Evolutionary conservation across 805 yeast genomes (phyloP).

Genomic region (Suhomyces pyralidae): DNA sequence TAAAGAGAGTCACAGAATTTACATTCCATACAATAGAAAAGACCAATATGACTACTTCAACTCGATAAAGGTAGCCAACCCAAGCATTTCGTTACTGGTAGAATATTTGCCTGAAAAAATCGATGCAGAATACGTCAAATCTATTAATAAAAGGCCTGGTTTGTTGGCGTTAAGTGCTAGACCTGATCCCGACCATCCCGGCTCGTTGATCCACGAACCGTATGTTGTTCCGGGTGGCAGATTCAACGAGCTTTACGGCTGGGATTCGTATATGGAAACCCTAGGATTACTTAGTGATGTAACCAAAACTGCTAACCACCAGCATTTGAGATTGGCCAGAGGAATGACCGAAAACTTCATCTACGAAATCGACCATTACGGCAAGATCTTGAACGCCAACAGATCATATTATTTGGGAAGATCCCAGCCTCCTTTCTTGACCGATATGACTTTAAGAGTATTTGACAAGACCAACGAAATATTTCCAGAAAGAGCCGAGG

Average conservation of each 20-base stretch:
- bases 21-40: constrained; percentile 64
- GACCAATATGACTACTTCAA: constrained; percentile 73
- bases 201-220: constrained; percentile 62
- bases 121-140: constrained; percentile 72
- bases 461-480: constrained; percentile 54
- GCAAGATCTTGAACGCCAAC: constrained; percentile 91
- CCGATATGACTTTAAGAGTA: constrained; percentile 82
- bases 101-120: constrained; percentile 72
- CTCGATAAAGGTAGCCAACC: constrained; percentile 50
- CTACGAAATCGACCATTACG: constrained; percentile 85
- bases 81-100: constrained; percentile 63
- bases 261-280: constrained; percentile 96
- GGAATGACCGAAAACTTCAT: constrained; percentile 93
- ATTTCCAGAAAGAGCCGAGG: constrained; percentile 31
- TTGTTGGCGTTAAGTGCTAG: constrained; percentile 75
- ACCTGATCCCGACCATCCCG: constrained; percentile 51
- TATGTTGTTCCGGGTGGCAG: constrained; percentile 97
- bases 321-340: constrained; percentile 64
- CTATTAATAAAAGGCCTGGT: constrained; percentile 82
- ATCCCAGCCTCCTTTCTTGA: constrained; percentile 94
- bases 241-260: constrained; percentile 93
- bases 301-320: constrained; percentile 21
- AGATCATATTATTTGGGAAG: constrained; percentile 86
- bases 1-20: constrained; percentile 67
- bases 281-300: constrained; percentile 71